Conservation (phyloP, 2,329 filamentous ascomycete species). For the Ploettnerulaceae sp. region DNA sequence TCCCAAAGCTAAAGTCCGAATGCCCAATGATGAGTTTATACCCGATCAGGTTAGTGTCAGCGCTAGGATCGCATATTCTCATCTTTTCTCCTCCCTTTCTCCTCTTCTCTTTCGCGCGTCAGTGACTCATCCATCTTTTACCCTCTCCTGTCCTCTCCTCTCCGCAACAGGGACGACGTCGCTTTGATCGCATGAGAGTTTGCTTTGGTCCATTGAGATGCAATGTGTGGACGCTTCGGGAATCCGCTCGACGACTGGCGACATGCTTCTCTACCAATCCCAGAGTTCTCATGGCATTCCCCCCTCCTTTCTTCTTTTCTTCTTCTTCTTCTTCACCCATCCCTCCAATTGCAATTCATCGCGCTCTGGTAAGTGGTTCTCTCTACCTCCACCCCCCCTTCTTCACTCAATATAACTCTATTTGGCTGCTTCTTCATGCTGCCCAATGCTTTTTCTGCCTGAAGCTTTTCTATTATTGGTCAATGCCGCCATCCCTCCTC, state of each 20-base stretch:
- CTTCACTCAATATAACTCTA: too few relatives aligned
- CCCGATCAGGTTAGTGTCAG: not conserved
- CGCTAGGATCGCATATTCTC: too few relatives aligned
- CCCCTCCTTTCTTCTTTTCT: not conserved
- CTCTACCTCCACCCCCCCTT: not conserved
- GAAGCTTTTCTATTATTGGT: not conserved
- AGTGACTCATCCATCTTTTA: too few relatives aligned
- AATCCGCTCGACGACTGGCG: too few relatives aligned
- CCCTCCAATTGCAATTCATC: not conserved
- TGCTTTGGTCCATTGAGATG: too few relatives aligned
- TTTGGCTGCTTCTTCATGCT: not conserved
- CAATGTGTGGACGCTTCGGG: too few relatives aligned
- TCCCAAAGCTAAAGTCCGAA: slow-evolving; percentile 5
- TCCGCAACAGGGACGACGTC: too few relatives aligned
- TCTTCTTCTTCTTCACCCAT: not conserved
- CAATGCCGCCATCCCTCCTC: slow-evolving; percentile 1
- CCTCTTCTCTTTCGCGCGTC: too few relatives aligned
- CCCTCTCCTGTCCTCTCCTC: too few relatives aligned
- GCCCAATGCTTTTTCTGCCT: slow-evolving; percentile 1
- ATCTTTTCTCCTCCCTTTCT: too few relatives aligned
- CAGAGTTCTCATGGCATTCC: slow-evolving; percentile 1
- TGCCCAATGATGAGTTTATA: not conserved
- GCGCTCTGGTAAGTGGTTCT: not conserved
- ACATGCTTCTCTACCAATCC: not conserved
- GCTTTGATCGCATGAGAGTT: too few relatives aligned